Evolutionary conservation across 129 eudicot genomes (phyloP), one percentile per base, ranked within the genome.

Genomic region (Ambrosia artemisiifolia): DNA sequence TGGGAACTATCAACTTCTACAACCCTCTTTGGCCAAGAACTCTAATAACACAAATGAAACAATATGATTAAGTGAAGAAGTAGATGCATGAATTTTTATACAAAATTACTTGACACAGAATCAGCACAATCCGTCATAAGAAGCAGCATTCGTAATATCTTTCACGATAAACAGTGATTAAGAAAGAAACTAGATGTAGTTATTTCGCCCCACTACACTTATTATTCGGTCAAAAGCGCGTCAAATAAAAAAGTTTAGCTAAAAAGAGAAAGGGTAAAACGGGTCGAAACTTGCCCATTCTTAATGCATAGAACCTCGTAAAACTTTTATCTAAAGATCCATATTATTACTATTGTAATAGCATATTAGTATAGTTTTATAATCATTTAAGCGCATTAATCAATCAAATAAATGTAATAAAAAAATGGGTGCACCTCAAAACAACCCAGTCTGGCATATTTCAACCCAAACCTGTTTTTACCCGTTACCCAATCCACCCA

Each of bases 21-120:
- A 63, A 76, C 86, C 67, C 76, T 82, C 78, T 92, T 87, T 63
- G 95, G 84, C 96, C 96, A 89, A 44, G 95, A 89, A 81, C 86
- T 82, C 98, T 84, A 5, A 71, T 38, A 73, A 84, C 20, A 59
- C 42, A 34, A 65, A 57, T 19, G 54, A 19, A 63, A 64, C 12
- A 63, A 28, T 40, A 42, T 24, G 11, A 67, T 28, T 35, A 5
- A 55, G 36, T 13, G n/a, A 44, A 38, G 46, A 72, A 3, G 48
- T 32, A 16, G 49, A 19, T 7, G 62, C 70, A 61, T 73, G 36
- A 33, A 60, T 34, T n/a, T 38, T 43, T 61, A 61, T 32, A 60
- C 34, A 59, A 36, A 70, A 14, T 42, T 38, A 35, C 11, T 9
- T 56, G 63, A 30, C 24, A 59, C 43, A 59, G 28, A 53, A 36